Evolutionary conservation across 495 filamentous ascomycete genomes (phyloP).

Genomic region (Lasiosphaeria miniovina): DNA sequence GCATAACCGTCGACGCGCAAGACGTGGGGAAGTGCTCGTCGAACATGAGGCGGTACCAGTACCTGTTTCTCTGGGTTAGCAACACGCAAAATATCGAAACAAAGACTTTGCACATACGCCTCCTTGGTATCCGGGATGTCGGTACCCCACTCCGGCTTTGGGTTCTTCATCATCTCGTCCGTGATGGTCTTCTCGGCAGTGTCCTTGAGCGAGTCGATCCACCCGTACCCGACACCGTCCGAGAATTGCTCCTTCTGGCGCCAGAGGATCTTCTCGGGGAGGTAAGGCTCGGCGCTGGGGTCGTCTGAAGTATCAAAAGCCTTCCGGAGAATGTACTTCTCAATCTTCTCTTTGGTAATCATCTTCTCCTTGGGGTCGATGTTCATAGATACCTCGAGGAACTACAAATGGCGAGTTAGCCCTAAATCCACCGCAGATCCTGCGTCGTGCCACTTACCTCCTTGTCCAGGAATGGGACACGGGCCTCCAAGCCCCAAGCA

Average conservation of each 20-base stretch:
- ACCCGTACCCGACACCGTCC: conserved; percentile 97
- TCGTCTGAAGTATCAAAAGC: conserved; percentile 92
- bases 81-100: not conserved
- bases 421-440: too few relatives aligned
- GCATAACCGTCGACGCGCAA: conserved; percentile 88
- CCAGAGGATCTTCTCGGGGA: conserved; percentile 94
- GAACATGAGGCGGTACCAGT: conserved; percentile 98
- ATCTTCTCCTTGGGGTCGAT: conserved; percentile 93
- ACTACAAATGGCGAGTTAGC: conserved; percentile 46
- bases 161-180: conserved; percentile 95
- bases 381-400: conserved; percentile 87
- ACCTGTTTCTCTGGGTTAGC: conserved; percentile 40
- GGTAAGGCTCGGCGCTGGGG: conserved; percentile 72
- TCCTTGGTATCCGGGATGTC: conserved; percentile 96
- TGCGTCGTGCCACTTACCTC: conserved; percentile 41
- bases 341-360: conserved; percentile 85
- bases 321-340: conserved; percentile 96
- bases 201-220: conserved; percentile 97
- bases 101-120: conserved; percentile 56
- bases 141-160: conserved; percentile 87
- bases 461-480: conserved; percentile 97
- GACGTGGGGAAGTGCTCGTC: conserved; percentile 95
- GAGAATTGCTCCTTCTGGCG: conserved; percentile 99
- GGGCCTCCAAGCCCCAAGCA: conserved; percentile 98
- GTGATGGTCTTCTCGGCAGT: conserved; percentile 82